These are phyloP conservation scores for Nothomitra cinnamomea DNA, from an alignment of 2,329 filamentous ascomycete genomes.

Conservation along the genomic window DNA sequence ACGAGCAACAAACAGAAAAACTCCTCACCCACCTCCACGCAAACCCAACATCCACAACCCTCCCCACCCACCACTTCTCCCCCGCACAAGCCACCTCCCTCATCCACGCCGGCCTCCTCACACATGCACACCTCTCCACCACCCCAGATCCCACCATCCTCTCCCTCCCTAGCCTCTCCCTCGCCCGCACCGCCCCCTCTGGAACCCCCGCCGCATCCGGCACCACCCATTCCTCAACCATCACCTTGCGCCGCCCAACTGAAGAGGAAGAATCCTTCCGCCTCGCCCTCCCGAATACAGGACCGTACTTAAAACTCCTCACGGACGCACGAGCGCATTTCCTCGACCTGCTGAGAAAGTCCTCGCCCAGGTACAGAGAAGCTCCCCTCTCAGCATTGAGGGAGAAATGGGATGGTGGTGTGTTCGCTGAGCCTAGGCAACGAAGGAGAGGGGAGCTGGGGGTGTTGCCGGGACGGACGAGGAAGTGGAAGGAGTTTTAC, in stretches of 20 bases:
- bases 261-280: slow-evolving; percentile 26
- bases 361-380: slow-evolving; percentile 36
- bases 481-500: slow-evolving; percentile 54
- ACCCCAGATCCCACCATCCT: slow-evolving; percentile 30
- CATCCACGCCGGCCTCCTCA: slow-evolving; percentile 50
- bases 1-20: slow-evolving; percentile 17
- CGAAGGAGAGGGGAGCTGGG: slow-evolving; percentile 39
- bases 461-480: slow-evolving; percentile 42
- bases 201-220: slow-evolving; percentile 54
- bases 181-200: slow-evolving; percentile 27
- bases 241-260: slow-evolving; percentile 14
- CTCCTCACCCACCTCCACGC: slow-evolving; percentile 35
- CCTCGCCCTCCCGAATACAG: slow-evolving; percentile 49
- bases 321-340: slow-evolving; percentile 45
- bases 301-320: slow-evolving; percentile 48
- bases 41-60: slow-evolving; percentile 30
- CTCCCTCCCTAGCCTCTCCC: slow-evolving; percentile 31
- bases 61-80: slow-evolving; percentile 26
- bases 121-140: slow-evolving; percentile 26
- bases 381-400: slow-evolving; percentile 42
- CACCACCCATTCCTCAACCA: slow-evolving; percentile 39
- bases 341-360: slow-evolving; percentile 38
- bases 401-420: slow-evolving; percentile 55
- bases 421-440: slow-evolving; percentile 32
- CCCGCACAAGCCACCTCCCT: slow-evolving; percentile 37